Base-by-base conservation (phyloP, 345 rosid genomes). In the Barbarea vulgaris region DNA sequence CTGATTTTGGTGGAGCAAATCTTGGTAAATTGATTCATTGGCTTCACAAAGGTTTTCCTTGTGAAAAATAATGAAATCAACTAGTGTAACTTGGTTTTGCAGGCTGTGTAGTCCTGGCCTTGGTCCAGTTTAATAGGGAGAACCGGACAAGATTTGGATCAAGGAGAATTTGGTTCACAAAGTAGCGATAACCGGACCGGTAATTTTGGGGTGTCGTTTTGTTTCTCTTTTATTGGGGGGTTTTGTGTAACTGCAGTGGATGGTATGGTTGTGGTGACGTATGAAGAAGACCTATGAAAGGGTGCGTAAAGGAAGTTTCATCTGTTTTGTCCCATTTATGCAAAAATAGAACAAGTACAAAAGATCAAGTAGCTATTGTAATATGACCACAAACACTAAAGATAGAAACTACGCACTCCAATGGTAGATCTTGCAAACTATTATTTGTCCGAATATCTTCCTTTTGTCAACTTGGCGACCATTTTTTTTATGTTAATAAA, bases 131-230 rank as follows among this genome's bases (percentile, higher is more conserved):
- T 53, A 54, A 7, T 48, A 58, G 27, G 2, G 7, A 47, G 8
- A 46, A 30, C 77, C 31, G 46, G 69, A 27, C 42, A 58, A 52
- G 41, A 27, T 31, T 19, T 42, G 27, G 48, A 44, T 6, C 6
- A 22, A 17, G 34, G 51, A 56, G 72, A 28, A 5, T 42, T 30
- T 54, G 56, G 56, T 41, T 42, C 11, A 52, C 27, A 34, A 36
- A 36, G 28, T 44, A 47, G 44, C 4, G 14, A 46, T 10, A 46
- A 53, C 76, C 41, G 63, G 62, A 33, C 58, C 24, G 15, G 39
- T 46, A 31, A 44, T 63, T 63, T 64, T 64, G 77, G 71, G 28
- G 31, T 33, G 36, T 28, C 28, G 48, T 74, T 46, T 24, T 46
- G 51, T 73, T 44, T 73, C 55, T 62, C 46, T 27, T 31, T n/a